phyloP scores from a whole-genome alignment of 2,329 filamentous ascomycete species.

The Venturia aucupariae region DNA sequence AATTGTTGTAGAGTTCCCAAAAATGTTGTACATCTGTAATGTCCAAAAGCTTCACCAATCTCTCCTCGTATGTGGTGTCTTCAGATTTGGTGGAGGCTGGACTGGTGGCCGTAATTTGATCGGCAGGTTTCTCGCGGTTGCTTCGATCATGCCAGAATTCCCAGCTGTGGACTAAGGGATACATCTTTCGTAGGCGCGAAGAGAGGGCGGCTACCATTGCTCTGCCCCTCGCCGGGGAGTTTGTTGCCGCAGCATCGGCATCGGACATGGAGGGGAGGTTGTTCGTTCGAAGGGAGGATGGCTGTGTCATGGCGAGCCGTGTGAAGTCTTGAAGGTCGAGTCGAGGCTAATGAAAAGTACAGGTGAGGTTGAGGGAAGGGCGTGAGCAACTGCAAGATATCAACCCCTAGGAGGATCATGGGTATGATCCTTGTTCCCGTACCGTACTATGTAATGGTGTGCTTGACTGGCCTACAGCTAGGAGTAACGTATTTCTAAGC shows the following conservation, averaged over 20 bases:
- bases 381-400: not conserved
- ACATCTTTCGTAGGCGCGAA: constrained; percentile 35
- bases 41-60: constrained; percentile 36
- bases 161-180: constrained; percentile 43
- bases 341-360: not conserved
- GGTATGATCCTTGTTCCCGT: not conserved
- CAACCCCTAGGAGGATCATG: not conserved
- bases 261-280: constrained; percentile 52
- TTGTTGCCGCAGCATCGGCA: constrained; percentile 49
- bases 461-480: too few relatives aligned
- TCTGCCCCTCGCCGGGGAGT: constrained; percentile 65
- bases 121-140: constrained; percentile 22
- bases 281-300: constrained; percentile 20
- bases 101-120: constrained; percentile 20
- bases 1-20: constrained; percentile 54
- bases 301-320: constrained; percentile 1
- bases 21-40: constrained; percentile 41
- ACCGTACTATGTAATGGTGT: too few relatives aligned
- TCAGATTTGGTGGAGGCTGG: constrained; percentile 22
- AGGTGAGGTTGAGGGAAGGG: not conserved
- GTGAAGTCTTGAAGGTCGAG: not conserved
- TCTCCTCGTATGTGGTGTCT: constrained; percentile 31
- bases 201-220: constrained; percentile 52
- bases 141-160: constrained; percentile 44
- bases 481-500: too few relatives aligned